Base-by-base conservation (phyloP, 208 protist genomes). In the Leishmania aethiopica region DNA sequence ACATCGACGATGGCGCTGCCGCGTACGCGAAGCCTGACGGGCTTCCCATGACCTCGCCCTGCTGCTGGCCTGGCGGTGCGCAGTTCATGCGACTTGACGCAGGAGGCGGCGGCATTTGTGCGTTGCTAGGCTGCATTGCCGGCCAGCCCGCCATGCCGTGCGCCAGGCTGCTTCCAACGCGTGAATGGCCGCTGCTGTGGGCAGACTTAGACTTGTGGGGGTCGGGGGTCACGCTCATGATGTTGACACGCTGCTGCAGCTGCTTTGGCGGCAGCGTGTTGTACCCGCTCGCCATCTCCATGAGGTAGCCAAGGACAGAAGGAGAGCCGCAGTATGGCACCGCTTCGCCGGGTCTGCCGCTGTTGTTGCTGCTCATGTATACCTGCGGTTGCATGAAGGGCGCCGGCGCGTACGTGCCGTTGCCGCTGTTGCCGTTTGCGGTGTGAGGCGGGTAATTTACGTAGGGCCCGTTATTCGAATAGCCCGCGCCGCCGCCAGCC, bases 311-410 rank as follows among this genome's bases (percentile, higher is more conserved):
- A 57, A 28, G n/a, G 3, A 59, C 37, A 4, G 49, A 17, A 19
- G 71, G 49, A 59, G 71, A 59, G 49, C 47, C 28, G 25, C 28
- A 15, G 47, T 59, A 59, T 22, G 42, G 11, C 47, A 59, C 47
- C 49, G 19, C 32, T 32, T 55, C 49, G 28, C 28, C 49, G 11
- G 42, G 47, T 28, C 42, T 57, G 42, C 45, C 32, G 15, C n/a
- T 40, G 40, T 19, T 57, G 42, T 13, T 37, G 71, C 10, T 47
- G 37, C 47, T 49, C 67, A 49, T 72, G 40, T 72, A 78, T 15
- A 66, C 42, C 6, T 57, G 75, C 37, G 45, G 55, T 22, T 32
- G 57, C 75, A 78, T 25, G 25, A 78, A 78, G 57, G 75, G 75
- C 6, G 37, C 32, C 10, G 75, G 13, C 10, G 42, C 55, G 75